phyloP scores from a whole-genome alignment of 2,329 filamentous ascomycete genomes.

The Dactylellina leptospora region DNA sequence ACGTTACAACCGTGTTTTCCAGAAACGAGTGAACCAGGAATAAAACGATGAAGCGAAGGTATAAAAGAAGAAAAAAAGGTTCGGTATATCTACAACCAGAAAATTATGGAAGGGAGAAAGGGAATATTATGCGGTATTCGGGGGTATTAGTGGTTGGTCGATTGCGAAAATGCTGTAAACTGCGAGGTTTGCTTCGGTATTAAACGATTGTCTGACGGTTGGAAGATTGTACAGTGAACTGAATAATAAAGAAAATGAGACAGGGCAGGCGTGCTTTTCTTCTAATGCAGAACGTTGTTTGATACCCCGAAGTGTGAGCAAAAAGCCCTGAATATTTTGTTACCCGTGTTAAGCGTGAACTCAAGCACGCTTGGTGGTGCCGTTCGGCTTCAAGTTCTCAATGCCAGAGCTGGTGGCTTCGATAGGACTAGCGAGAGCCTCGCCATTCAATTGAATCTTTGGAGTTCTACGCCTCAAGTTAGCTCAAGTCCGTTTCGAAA shows the following conservation, averaged over 20 bases:
- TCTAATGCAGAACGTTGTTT: neutral
- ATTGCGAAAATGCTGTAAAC: neutral
- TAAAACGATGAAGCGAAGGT: conserved; percentile 3
- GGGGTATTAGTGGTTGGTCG: neutral
- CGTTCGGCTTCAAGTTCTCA: conserved; percentile 19
- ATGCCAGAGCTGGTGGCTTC: conserved; percentile 25
- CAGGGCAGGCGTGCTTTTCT: neutral
- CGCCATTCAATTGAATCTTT: conserved; percentile 45
- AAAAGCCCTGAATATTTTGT: neutral
- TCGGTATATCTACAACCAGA: conserved; percentile 12
- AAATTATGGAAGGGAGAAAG: neutral
- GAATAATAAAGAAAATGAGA: neutral
- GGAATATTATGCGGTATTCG: conserved; percentile 13
- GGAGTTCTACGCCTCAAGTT: conserved; percentile 18
- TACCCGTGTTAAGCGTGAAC: neutral
- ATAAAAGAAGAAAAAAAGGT: too few species aligned
- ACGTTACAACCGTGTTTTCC: too few species aligned
- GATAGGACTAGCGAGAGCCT: conserved; percentile 34
- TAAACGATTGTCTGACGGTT: conserved; percentile 41
- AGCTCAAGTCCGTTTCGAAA: neutral
- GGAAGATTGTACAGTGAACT: conserved; percentile 44
- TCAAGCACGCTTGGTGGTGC: conserved; percentile 23
- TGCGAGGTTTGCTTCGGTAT: conserved; percentile 7
- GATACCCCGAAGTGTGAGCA: neutral
- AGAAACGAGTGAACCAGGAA: neutral